A percentile compares a stretch with the other conserved stretches of the same genome.
Conservation (phyloP, 2,329 filamentous ascomycete species). For the Lasiodiplodia citricola region DNA sequence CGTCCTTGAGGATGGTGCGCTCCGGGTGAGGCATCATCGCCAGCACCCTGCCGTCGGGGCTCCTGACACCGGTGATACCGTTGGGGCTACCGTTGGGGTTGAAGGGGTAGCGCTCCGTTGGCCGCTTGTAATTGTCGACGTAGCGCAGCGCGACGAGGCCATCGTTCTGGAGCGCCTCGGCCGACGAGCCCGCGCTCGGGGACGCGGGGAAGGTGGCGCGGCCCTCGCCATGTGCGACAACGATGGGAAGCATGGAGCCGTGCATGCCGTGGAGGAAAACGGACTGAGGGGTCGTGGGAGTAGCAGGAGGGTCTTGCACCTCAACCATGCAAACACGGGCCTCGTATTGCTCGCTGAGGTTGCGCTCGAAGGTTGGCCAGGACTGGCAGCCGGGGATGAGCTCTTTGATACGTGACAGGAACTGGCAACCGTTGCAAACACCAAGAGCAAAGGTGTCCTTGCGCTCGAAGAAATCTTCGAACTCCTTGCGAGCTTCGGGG, state of each 20-base stretch:
- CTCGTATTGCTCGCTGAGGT: conserved; percentile 88
- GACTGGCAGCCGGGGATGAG: conserved; percentile 81
- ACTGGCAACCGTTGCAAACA: conserved; percentile 97
- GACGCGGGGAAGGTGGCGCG: conserved; percentile 63
- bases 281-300: conserved; percentile 53
- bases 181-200: conserved; percentile 44
- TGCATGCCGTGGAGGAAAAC: conserved; percentile 92
- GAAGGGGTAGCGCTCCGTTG: conserved; percentile 83
- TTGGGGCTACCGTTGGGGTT: conserved; percentile 87
- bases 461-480: conserved; percentile 83
- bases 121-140: conserved; percentile 77
- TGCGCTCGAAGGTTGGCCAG: conserved; percentile 89
- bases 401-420: conserved; percentile 81
- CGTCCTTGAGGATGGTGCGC: conserved; percentile 81
- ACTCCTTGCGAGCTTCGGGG: conserved; percentile 74
- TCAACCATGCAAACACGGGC: conserved; percentile 85
- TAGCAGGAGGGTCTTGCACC: conserved; percentile 62
- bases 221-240: conserved; percentile 89
- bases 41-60: conserved; percentile 77
- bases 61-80: conserved; percentile 81
- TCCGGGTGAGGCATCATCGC: conserved; percentile 96
- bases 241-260: conserved; percentile 81
- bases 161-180: conserved; percentile 62
- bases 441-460: conserved; percentile 90
- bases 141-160: conserved; percentile 81